phyloP scores from a whole-genome alignment of 176 grass and related monocot species.

The Avena atlantica region DNA sequence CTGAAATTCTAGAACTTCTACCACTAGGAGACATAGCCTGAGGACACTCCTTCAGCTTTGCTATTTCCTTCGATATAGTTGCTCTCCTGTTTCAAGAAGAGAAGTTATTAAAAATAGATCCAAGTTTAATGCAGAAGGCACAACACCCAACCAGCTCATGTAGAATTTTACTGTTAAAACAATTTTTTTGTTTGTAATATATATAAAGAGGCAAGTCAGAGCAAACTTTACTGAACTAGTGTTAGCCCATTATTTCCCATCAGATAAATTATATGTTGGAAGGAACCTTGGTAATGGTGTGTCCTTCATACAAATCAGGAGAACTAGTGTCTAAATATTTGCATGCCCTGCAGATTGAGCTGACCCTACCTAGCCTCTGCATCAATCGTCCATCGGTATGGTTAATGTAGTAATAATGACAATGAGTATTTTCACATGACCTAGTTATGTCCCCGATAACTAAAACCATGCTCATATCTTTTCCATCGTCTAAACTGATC shows the following conservation, averaged over 20 bases:
- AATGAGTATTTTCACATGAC: neutral
- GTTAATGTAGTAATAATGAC: neutral
- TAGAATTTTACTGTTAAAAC: slow-evolving; percentile 13
- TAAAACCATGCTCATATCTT: neutral
- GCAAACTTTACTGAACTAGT: neutral
- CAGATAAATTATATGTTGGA: neutral
- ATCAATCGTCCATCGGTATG: neutral
- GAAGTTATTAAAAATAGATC: neutral
- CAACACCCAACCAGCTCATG: neutral
- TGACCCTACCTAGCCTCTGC: neutral
- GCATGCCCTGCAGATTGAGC: neutral
- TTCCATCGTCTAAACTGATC: neutral
- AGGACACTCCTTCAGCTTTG: slow-evolving; percentile 85
- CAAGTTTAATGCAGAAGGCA: neutral
- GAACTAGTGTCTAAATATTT: neutral
- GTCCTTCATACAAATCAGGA: neutral
- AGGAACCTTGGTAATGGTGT: neutral
- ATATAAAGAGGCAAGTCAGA: neutral
- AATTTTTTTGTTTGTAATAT: neutral
- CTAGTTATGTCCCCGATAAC: neutral
- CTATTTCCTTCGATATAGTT: slow-evolving; percentile 87
- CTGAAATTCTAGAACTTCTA: slow-evolving; percentile 89
- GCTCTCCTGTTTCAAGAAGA: slow-evolving; percentile 61
- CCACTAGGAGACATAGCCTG: slow-evolving; percentile 97
- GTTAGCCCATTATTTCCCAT: neutral